Conservation (phyloP, 2,329 filamentous ascomycete genomes). For the Cladophialophora carrionii region DNA sequence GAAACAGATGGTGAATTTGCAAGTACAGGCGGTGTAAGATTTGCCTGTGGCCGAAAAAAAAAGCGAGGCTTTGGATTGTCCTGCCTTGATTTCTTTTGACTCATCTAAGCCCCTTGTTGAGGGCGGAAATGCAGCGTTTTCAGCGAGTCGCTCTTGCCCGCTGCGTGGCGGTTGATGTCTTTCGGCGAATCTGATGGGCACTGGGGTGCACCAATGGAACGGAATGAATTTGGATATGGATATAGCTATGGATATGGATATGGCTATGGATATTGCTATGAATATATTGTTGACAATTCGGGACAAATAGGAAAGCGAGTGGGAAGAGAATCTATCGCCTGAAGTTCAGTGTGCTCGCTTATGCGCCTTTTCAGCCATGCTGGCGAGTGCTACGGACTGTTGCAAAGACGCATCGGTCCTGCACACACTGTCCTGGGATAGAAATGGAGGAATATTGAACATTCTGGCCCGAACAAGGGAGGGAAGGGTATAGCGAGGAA, state of each 20-base stretch:
- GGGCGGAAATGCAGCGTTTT: not conserved
- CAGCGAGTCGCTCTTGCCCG: not conserved
- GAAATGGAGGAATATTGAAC: too few relatives aligned
- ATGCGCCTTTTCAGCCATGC: not conserved
- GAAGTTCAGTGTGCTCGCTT: not conserved
- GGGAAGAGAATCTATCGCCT: not conserved
- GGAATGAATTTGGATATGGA: not conserved
- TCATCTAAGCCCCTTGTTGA: not conserved
- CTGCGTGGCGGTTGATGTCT: not conserved
- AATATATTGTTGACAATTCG: not conserved
- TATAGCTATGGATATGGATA: not conserved
- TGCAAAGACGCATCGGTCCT: not conserved
- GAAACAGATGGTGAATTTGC: slow-evolving; percentile 35
- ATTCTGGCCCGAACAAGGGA: too few relatives aligned
- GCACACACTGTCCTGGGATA: too few relatives aligned
- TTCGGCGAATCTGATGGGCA: not conserved
- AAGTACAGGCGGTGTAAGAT: slow-evolving; percentile 31
- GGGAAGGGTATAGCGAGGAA: too few relatives aligned
- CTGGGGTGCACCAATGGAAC: not conserved
- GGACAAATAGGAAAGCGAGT: not conserved
- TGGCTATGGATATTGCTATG: not conserved
- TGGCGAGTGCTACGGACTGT: not conserved
- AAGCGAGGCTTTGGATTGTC: not conserved
- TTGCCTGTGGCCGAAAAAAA: not conserved
- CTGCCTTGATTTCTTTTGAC: not conserved